Conservation (phyloP, 2,329 filamentous ascomycete genomes). For the Cladobotryum mycophilum region DNA sequence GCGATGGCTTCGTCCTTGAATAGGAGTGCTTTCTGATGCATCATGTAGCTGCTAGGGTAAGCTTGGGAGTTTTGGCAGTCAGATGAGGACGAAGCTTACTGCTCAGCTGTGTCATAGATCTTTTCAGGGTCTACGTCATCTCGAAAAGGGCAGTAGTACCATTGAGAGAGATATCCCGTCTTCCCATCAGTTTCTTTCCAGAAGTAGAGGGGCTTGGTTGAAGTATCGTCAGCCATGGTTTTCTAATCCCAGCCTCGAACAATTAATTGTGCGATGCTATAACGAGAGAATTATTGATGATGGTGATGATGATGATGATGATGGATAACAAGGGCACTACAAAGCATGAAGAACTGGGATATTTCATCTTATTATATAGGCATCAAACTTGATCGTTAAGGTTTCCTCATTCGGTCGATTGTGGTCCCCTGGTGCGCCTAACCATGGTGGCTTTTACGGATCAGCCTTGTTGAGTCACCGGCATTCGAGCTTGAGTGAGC, state of each 20-base stretch:
- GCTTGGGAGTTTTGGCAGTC: neutral
- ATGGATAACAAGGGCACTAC: neutral
- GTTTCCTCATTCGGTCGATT: neutral
- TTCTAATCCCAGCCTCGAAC: neutral
- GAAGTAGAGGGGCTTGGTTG: slow-evolving; percentile 33
- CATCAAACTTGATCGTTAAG: neutral
- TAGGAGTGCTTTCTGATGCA: slow-evolving; percentile 46
- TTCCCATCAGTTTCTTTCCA: slow-evolving; percentile 40
- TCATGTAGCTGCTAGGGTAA: slow-evolving; percentile 40
- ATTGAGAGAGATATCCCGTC: slow-evolving; percentile 57
- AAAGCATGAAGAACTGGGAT: neutral
- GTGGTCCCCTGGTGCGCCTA: neutral
- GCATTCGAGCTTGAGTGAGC: neutral
- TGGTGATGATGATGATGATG: no score
- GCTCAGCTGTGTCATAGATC: slow-evolving; percentile 46
- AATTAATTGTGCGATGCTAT: neutral
- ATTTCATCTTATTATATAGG: neutral
- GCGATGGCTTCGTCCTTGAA: slow-evolving; percentile 41
- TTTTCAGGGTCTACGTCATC: slow-evolving; percentile 28
- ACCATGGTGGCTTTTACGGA: neutral
- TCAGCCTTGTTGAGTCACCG: slow-evolving; percentile 10
- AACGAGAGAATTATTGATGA: neutral
- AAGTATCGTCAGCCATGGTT: neutral
- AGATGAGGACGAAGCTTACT: slow-evolving; percentile 27
- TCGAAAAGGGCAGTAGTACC: slow-evolving; percentile 48